phyloP scores from a whole-genome alignment of 805 yeast species.

The Ascoidea tarda region DNA sequence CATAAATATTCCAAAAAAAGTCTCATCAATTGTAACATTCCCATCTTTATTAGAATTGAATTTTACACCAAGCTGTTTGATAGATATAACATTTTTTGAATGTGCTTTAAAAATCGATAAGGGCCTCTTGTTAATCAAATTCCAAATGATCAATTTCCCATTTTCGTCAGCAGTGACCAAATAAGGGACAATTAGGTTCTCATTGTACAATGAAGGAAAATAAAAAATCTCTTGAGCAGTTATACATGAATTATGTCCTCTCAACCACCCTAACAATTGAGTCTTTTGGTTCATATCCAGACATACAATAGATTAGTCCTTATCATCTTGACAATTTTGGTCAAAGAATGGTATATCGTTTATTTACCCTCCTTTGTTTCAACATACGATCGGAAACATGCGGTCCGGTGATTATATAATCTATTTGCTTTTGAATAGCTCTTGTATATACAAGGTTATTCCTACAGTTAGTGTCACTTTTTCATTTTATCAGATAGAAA shows the following conservation, averaged over 20 bases:
- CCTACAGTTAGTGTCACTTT: no score
- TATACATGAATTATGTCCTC: slow-evolving; percentile 11
- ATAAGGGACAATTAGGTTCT: slow-evolving; percentile 17
- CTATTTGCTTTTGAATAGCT: no score
- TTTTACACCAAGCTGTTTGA: slow-evolving; percentile 27
- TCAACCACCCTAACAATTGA: neutral
- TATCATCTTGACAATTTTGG: no score
- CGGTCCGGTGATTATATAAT: no score
- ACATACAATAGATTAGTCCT: no score
- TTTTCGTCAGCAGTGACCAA: slow-evolving; percentile 43
- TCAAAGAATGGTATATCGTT: no score
- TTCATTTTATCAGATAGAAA: no score
- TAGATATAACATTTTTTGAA: slow-evolving; percentile 30
- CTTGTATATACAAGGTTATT: no score
- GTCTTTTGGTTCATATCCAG: no score
- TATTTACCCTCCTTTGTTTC: no score
- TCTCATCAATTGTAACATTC: neutral
- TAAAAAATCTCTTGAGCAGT: slow-evolving; percentile 8
- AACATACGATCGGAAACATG: no score
- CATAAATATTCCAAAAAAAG: slow-evolving; percentile 27
- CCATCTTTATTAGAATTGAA: slow-evolving; percentile 3
- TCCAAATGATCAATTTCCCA: slow-evolving; percentile 60
- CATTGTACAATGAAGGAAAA: slow-evolving; percentile 3
- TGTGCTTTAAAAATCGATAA: slow-evolving; percentile 48
- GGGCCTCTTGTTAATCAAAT: slow-evolving; percentile 40